Conservation (phyloP, 2,329 filamentous ascomycete species). For the Hypoxylon sp. region DNA sequence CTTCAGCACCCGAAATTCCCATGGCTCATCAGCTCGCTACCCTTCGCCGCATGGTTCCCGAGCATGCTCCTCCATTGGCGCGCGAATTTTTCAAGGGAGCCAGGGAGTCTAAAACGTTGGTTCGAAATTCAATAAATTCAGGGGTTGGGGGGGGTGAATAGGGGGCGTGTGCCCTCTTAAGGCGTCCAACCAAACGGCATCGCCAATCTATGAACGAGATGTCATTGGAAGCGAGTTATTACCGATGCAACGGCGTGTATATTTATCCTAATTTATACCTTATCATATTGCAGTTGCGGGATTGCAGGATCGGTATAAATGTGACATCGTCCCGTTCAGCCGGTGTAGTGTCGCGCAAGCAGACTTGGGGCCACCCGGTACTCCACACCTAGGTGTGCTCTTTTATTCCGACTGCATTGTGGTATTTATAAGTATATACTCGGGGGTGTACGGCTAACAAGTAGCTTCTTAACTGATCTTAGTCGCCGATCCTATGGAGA, state of each 20-base stretch:
- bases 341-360: conserved; percentile 27
- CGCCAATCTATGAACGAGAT: conserved; percentile 31
- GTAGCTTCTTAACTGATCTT: conserved; percentile 26
- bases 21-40: conserved; percentile 14
- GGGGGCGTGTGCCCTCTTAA: conserved; percentile 31
- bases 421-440: conserved; percentile 17
- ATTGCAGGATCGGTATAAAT: conserved; percentile 44
- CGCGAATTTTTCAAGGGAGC: conserved; percentile 10
- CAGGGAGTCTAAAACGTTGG: conserved; percentile 9
- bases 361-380: conserved; percentile 19
- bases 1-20: not conserved
- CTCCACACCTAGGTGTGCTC: conserved; percentile 40
- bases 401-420: conserved; percentile 29
- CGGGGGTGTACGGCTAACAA: conserved; percentile 30
- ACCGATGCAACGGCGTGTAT: conserved; percentile 30
- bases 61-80: conserved; percentile 14
- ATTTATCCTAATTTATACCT: conserved; percentile 39
- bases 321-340: conserved; percentile 42
- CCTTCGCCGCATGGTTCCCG: not conserved
- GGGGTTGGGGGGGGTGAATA: conserved; percentile 12
- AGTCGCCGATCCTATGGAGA: conserved; percentile 11
- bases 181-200: conserved; percentile 36
- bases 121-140: conserved; percentile 21
- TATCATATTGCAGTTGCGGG: conserved; percentile 33
- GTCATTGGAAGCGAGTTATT: conserved; percentile 42